Evolutionary conservation across 1,284 basidiomycete genomes (phyloP).

Genomic region (Pseudozyma sp.): DNA sequence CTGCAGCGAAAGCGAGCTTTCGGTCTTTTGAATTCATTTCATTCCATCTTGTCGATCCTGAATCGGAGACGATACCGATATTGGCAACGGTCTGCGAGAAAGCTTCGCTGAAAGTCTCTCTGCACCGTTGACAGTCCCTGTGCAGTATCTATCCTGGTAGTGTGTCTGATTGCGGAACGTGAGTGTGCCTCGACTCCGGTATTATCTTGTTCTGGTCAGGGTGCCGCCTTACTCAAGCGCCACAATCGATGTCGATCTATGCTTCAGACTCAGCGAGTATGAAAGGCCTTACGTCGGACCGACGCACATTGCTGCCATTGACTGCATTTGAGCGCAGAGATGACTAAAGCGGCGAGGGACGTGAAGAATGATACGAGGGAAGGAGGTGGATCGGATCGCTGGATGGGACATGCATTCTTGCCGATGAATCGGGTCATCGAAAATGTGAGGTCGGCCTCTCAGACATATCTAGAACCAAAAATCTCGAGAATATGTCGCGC

Average conservation of each 20-base stretch:
- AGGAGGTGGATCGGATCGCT: background rate
- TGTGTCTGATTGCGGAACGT: too few relatives aligned
- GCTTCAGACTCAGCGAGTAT: conserved; percentile 3
- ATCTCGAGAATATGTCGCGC: conserved; percentile 11
- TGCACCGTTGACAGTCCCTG: too few relatives aligned
- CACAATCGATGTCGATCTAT: too few relatives aligned
- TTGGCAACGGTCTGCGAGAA: conserved; percentile 5
- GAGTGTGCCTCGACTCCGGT: too few relatives aligned
- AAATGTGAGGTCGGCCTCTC: background rate
- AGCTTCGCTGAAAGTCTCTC: background rate
- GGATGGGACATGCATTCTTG: background rate
- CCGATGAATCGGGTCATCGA: background rate
- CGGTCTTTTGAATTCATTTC: too few relatives aligned
- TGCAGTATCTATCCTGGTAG: too few relatives aligned
- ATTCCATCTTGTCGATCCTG: too few relatives aligned
- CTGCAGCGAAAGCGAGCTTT: too few relatives aligned
- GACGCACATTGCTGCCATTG: conserved; percentile 3
- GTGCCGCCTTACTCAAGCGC: too few relatives aligned
- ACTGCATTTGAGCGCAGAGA: background rate
- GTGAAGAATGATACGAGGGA: background rate
- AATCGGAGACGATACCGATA: background rate
- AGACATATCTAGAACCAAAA: background rate
- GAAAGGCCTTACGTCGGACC: background rate
- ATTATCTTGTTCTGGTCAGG: too few relatives aligned
- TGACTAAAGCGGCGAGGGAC: too few relatives aligned